A percentile compares a stretch with the other conserved stretches of the same genome.
Evolutionary conservation across 139 green algal species (phyloP).

Genomic region (Closterium sp.): DNA sequence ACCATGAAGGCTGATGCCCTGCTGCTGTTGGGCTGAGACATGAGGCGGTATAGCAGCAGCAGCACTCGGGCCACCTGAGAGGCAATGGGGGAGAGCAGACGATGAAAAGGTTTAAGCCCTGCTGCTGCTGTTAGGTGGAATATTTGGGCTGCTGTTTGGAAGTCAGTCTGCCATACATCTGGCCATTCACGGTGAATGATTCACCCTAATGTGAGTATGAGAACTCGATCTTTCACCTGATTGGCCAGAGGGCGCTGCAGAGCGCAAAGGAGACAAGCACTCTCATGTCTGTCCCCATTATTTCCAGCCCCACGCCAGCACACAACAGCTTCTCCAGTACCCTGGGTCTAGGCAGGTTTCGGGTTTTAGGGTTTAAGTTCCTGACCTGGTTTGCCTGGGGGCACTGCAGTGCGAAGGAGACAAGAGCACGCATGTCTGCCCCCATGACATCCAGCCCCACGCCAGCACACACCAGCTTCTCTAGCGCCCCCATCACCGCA

Average conservation of each 20-base stretch:
- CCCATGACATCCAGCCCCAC: not conserved
- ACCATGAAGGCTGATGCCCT: too few species aligned
- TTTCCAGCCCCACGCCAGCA: not conserved
- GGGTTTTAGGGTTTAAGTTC: not conserved
- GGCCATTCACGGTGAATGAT: too few species aligned
- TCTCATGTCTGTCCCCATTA: not conserved
- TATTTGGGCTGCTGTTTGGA: too few species aligned
- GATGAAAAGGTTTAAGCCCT: not conserved
- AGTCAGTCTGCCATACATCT: too few species aligned
- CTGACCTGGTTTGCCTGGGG: constrained; percentile 35
- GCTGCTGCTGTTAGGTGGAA: too few species aligned
- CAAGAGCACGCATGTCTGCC: constrained; percentile 18
- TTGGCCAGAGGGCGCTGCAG: constrained; percentile 33
- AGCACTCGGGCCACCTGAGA: constrained; percentile 43
- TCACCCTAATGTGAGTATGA: too few species aligned
- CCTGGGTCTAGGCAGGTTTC: too few species aligned
- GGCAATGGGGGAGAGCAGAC: not conserved
- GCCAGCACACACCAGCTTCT: constrained; percentile 29
- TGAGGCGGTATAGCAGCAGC: constrained; percentile 33
- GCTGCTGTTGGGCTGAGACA: constrained; percentile 39
- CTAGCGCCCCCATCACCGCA: constrained; percentile 41
- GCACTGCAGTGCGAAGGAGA: constrained; percentile 32
- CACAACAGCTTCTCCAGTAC: not conserved
- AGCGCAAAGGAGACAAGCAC: constrained; percentile 24
- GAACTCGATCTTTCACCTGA: constrained; percentile 18